A percentile compares a stretch with the other conserved stretches of the same genome.
Evolutionary conservation across 208 protist genomes (phyloP).

Genomic region (Crithidia mellificae): DNA sequence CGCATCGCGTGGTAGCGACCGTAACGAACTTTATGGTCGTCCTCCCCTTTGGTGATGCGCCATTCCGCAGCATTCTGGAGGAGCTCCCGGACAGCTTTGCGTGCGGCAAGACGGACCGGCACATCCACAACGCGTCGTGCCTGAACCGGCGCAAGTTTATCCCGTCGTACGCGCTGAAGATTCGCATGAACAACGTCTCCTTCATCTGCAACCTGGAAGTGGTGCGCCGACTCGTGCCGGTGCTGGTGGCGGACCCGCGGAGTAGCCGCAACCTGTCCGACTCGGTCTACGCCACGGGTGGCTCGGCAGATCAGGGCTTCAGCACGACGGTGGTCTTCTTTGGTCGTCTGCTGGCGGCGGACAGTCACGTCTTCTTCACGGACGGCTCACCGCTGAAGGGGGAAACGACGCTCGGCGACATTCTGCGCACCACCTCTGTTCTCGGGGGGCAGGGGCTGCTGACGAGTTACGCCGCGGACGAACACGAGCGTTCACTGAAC

Average conservation of each 20-base stretch:
- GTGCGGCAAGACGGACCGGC: slow-evolving; percentile 45
- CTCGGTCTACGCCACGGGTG: slow-evolving; percentile 9
- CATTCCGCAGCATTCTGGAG: slow-evolving; percentile 77
- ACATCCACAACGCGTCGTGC: slow-evolving; percentile 47
- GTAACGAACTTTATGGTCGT: slow-evolving; percentile 77
- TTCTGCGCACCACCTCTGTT: slow-evolving; percentile 51
- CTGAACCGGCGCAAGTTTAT: slow-evolving; percentile 70
- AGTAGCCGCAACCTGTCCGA: background rate
- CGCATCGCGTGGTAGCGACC: slow-evolving; percentile 60
- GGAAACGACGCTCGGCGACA: slow-evolving; percentile 14
- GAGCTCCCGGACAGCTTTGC: slow-evolving; percentile 47
- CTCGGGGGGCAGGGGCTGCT: slow-evolving; percentile 77
- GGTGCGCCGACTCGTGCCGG: slow-evolving; percentile 24
- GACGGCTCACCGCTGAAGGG: slow-evolving; percentile 57
- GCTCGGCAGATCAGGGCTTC: slow-evolving; percentile 15
- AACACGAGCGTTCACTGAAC: slow-evolving; percentile 53
- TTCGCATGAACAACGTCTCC: slow-evolving; percentile 52
- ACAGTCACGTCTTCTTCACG: slow-evolving; percentile 70
- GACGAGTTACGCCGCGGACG: slow-evolving; percentile 48
- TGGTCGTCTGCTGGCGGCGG: slow-evolving; percentile 50
- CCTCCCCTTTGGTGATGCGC: slow-evolving; percentile 81
- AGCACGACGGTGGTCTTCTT: slow-evolving; percentile 39
- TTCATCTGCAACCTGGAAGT: slow-evolving; percentile 59
- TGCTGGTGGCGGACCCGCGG: slow-evolving; percentile 1
- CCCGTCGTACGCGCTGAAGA: slow-evolving; percentile 79